phyloP scores from a whole-genome alignment of 2,329 filamentous ascomycete genomes.

The Xylaria sp. region DNA sequence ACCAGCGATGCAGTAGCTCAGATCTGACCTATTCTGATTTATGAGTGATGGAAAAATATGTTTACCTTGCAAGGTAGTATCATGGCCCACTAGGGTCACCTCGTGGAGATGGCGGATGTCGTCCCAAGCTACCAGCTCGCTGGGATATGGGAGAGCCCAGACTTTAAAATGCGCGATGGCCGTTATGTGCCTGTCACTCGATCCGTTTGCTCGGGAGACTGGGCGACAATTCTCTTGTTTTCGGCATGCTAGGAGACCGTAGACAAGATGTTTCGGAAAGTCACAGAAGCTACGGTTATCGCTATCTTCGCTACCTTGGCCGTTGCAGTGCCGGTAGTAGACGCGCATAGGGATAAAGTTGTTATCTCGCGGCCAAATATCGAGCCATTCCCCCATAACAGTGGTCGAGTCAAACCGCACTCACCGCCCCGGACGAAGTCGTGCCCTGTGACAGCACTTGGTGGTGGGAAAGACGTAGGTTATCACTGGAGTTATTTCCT shows the following conservation, averaged over 20 bases:
- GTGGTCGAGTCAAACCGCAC: slow-evolving; percentile 32
- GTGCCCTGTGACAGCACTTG: slow-evolving; percentile 34
- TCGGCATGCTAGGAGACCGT: not conserved
- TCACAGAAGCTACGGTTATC: slow-evolving; percentile 16
- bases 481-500: no score
- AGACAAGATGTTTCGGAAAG: slow-evolving; percentile 26
- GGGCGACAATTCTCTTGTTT: not conserved
- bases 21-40: slow-evolving; percentile 15
- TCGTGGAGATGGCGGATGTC: not conserved
- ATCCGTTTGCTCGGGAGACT: not conserved
- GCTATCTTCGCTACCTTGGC: slow-evolving; percentile 20
- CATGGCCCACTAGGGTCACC: not conserved
- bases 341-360: slow-evolving; percentile 6
- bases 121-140: not conserved
- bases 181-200: not conserved
- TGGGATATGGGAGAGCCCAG: not conserved
- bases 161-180: slow-evolving; percentile 9
- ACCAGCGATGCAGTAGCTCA: not conserved
- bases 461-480: slow-evolving; percentile 37
- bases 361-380: slow-evolving; percentile 35
- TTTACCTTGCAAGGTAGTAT: slow-evolving; percentile 10
- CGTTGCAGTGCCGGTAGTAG: slow-evolving; percentile 15
- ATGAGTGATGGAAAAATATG: slow-evolving; percentile 41
- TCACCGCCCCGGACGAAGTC: slow-evolving; percentile 29
- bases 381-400: slow-evolving; percentile 37